Base-by-base conservation (phyloP, 2,329 filamentous ascomycete genomes). In the Chaetomium strumarium region DNA sequence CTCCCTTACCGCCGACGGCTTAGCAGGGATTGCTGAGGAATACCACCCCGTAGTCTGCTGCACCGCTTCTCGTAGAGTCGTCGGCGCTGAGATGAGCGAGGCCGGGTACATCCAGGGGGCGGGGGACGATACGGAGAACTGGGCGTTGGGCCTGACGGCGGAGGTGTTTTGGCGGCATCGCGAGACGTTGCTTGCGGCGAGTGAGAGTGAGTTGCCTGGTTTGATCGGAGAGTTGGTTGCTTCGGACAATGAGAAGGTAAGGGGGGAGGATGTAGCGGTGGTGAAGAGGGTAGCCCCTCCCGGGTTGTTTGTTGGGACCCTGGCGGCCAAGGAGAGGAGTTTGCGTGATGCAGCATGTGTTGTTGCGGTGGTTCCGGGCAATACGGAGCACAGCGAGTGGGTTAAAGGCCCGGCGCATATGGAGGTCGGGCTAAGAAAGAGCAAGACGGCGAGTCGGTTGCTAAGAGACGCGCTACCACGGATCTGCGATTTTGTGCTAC, bases 111-210 rank as follows among this genome's bases (percentile, higher is more conserved):
- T 99, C 54, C 93, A 97, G 70, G 93, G 93, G 46, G 92, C 92
- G 0, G 93, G 87, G 2, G 93, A 99, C 68, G 93, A 99, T 67
- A 89, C 87, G 12, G 93, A 99, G 73, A 89, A 88, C 60, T 99
- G 93, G 93, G 86, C 90, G 1, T 73, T 80, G 49, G 90, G 89
- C 0, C 77, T 97, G 14, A 93, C 88, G 0, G 82, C 92, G 0
- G 67, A 73, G 0, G 58, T 92, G 0, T 99, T 96, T 70, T 99
- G 93, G 93, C 69, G 68, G 2, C 75, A 96, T 60, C 73, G 72
- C 39, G 72, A 79, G 0, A 37, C 64, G 6, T 72, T 97, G 11
- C 72, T 95, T 17, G 67, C 67, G 0, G 78, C 84, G 0, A 63
- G 78, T 0, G 91, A 96, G 63, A 77, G 80, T 10, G 81, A 90